These are phyloP conservation scores for Exobasidium rhododendri DNA, from an alignment of 1,284 basidiomycete genomes.

Conservation along the genomic window DNA sequence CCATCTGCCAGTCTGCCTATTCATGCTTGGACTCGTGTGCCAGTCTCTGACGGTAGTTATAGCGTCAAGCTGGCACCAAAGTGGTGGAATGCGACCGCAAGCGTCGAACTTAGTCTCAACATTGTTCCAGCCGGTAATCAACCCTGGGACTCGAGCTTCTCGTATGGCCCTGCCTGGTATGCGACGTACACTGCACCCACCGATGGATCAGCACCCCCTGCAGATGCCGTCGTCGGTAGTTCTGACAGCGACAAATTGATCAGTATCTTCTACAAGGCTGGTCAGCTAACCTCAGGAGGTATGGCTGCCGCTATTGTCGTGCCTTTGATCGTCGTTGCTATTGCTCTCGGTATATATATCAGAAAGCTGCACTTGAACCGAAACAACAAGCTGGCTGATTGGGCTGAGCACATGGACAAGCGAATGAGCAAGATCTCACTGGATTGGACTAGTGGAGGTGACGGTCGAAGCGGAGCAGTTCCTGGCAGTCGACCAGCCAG, in stretches of 20 bases:
- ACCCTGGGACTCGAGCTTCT: slow-evolving; percentile 50
- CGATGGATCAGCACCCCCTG: slow-evolving; percentile 28
- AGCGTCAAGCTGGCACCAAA: slow-evolving; percentile 37
- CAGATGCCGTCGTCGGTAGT: slow-evolving; percentile 30
- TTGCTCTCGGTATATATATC: slow-evolving; percentile 35
- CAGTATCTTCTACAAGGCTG: slow-evolving; percentile 38
- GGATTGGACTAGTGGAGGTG: slow-evolving; percentile 46
- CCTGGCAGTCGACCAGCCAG: slow-evolving; percentile 44
- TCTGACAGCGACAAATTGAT: slow-evolving; percentile 25
- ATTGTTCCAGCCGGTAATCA: slow-evolving; percentile 50
- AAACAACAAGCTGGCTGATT: slow-evolving; percentile 51
- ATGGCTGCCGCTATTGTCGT: slow-evolving; percentile 50
- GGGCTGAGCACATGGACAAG: slow-evolving; percentile 52
- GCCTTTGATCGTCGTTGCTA: slow-evolving; percentile 38
- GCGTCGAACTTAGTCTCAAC: slow-evolving; percentile 45
- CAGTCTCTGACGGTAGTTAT: slow-evolving; percentile 27
- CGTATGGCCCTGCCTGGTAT: slow-evolving; percentile 46
- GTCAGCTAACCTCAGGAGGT: slow-evolving; percentile 38
- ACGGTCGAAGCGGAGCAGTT: slow-evolving; percentile 39
- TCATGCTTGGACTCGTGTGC: slow-evolving; percentile 41
- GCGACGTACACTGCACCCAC: slow-evolving; percentile 39
- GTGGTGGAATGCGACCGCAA: slow-evolving; percentile 39
- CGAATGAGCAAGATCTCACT: slow-evolving; percentile 50
- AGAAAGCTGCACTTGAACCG: slow-evolving; percentile 51
- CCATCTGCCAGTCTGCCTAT: slow-evolving; percentile 35